Conservation (phyloP, 257 asterid species). For the Sherardia arvensis region DNA sequence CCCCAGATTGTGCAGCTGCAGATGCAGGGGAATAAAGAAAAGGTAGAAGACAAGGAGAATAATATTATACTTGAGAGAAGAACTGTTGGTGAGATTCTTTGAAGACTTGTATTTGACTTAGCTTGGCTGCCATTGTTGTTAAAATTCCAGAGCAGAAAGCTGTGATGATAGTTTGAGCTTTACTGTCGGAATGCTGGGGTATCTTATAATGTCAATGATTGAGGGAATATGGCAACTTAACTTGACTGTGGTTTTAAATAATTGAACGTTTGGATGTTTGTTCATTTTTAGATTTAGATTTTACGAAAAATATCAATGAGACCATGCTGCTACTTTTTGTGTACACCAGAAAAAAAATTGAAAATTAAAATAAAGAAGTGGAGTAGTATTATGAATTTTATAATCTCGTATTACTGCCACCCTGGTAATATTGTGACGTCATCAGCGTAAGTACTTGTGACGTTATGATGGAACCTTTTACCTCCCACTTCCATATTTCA, state of each 20-base stretch:
- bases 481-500: too few relatives aligned
- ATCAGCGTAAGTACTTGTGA: too few relatives aligned
- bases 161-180: neutral
- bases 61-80: neutral
- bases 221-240: neutral
- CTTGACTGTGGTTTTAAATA: neutral
- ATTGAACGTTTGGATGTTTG: neutral
- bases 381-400: too few relatives aligned
- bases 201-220: neutral
- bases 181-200: neutral
- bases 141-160: neutral
- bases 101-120: neutral
- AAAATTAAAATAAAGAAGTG: too few relatives aligned
- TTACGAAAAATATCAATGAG: too few relatives aligned
- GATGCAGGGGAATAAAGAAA: neutral
- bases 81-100: neutral
- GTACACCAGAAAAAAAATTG: too few relatives aligned
- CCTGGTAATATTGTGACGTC: too few relatives aligned
- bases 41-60: neutral
- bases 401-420: too few relatives aligned
- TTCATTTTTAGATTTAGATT: too few relatives aligned
- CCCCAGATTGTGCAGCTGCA: neutral
- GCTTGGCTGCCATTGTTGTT: neutral
- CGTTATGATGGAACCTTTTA: too few relatives aligned
- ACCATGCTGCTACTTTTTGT: too few relatives aligned